Percentiles rank a stretch among this genome's conserved stretches.
Conservation (phyloP, 192 early-diverging fungal species). For the Coemansia aciculifera region DNA sequence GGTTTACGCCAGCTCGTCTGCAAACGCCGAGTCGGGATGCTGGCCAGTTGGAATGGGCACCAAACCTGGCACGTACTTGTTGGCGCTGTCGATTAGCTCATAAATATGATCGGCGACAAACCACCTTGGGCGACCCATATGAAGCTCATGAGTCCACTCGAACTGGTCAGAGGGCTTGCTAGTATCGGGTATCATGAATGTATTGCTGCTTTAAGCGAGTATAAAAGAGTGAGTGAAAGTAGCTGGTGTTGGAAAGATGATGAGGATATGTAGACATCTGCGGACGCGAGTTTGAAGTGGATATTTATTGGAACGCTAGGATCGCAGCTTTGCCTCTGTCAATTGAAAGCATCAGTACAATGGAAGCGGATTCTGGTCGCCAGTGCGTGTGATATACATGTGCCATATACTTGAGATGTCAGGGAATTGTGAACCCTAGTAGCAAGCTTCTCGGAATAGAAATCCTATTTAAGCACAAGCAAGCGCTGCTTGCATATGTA, state of each 20-base stretch:
- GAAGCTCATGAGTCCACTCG: conserved; percentile 55
- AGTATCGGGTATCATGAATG: conserved; percentile 48
- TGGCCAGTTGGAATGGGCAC: conserved; percentile 50
- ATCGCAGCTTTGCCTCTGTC: background rate
- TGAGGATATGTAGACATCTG: background rate
- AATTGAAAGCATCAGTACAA: background rate
- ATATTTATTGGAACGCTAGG: background rate
- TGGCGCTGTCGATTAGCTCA: conserved; percentile 45
- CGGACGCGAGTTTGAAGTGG: background rate
- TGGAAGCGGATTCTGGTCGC: background rate
- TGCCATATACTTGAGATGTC: background rate
- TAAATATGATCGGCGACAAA: conserved; percentile 57
- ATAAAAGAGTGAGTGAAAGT: background rate
- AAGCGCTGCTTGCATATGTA: background rate
- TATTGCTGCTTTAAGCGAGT: background rate
- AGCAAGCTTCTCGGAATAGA: background rate
- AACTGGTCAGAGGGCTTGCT: conserved; percentile 56
- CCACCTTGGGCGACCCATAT: conserved; percentile 53
- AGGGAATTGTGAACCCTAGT: background rate
- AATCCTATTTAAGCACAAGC: conserved; percentile 1
- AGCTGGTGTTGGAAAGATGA: background rate
- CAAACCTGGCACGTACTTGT: conserved; percentile 45
- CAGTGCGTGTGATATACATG: conserved; percentile 8
- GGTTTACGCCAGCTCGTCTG: conserved; percentile 31
- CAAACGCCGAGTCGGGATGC: conserved; percentile 53